Evolutionary conservation across 1,139 yeast species (phyloP).

Genomic region (Scheffersomyces parashehatae): DNA sequence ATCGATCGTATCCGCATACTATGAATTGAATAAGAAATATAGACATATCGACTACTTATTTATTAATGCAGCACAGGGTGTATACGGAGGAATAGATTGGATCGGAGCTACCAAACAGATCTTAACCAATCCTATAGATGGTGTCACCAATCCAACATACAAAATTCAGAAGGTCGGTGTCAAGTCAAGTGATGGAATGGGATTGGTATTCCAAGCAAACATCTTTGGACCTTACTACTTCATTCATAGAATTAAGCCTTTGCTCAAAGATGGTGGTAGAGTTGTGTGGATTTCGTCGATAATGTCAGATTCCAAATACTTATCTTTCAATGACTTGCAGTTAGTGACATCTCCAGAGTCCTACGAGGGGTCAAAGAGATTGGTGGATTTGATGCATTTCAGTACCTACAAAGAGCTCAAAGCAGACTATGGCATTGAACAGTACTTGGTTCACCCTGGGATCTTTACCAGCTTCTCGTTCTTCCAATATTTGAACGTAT

Average conservation of each 20-base stretch:
- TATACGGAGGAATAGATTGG: conserved; percentile 87
- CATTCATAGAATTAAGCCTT: conserved; percentile 57
- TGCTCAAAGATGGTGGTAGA: conserved; percentile 57
- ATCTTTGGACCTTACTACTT: conserved; percentile 93
- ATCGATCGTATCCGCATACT: conserved; percentile 71
- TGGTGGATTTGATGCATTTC: conserved; percentile 78
- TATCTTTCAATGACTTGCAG: conserved; percentile 75
- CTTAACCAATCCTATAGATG: conserved; percentile 63
- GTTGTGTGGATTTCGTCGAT: conserved; percentile 85
- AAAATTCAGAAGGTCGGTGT: conserved; percentile 80
- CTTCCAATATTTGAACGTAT: conserved; percentile 68
- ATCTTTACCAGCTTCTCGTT: conserved; percentile 85
- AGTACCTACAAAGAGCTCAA: conserved; percentile 60
- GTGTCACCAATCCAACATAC: conserved; percentile 83
- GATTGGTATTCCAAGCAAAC: conserved; percentile 90
- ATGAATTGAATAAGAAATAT: conserved; percentile 67
- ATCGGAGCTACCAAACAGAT: conserved; percentile 69
- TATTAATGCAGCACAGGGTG: conserved; percentile 89
- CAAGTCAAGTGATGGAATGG: conserved; percentile 70
- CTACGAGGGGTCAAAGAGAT: conserved; percentile 90
- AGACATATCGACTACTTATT: conserved; percentile 71
- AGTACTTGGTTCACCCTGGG: conserved; percentile 90
- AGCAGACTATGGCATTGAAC: conserved; percentile 53
- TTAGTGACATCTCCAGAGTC: conserved; percentile 62
- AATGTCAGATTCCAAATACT: conserved; percentile 70